Conservation (phyloP, 176 grass and related monocot genomes). For the Musa itinerans region DNA sequence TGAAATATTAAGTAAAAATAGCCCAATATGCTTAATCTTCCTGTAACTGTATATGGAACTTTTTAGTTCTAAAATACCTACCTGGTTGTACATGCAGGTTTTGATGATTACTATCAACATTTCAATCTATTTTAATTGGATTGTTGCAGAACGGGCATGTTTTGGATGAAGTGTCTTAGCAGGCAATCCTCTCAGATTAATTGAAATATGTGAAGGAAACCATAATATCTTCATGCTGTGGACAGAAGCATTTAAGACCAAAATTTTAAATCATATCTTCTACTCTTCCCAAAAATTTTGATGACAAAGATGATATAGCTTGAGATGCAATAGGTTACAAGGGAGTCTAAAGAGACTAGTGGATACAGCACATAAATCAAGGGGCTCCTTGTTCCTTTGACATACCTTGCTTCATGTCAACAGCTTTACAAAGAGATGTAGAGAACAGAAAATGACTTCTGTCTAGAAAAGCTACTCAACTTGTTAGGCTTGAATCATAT, state of each 20-base stretch:
- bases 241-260: neutral
- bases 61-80: too few relatives aligned
- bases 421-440: neutral
- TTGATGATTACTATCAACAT: neutral
- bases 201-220: neutral
- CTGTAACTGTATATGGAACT: neutral
- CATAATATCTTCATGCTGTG: neutral
- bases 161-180: neutral
- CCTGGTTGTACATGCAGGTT: neutral
- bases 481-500: neutral
- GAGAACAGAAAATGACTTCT: neutral
- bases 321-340: too few relatives aligned
- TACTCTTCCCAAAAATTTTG: neutral
- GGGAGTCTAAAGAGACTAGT: too few relatives aligned
- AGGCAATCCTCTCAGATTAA: neutral
- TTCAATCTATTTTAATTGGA: neutral
- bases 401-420: neutral
- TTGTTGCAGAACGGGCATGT: neutral
- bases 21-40: neutral
- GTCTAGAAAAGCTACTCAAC: neutral
- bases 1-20: neutral
- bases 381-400: neutral
- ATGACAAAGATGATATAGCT: slow-evolving; percentile 1
- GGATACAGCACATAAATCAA: neutral
- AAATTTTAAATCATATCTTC: neutral